These are phyloP conservation scores for Smallanthus sonchifolius DNA, from an alignment of 129 eudicot species.

Conservation along the genomic window DNA sequence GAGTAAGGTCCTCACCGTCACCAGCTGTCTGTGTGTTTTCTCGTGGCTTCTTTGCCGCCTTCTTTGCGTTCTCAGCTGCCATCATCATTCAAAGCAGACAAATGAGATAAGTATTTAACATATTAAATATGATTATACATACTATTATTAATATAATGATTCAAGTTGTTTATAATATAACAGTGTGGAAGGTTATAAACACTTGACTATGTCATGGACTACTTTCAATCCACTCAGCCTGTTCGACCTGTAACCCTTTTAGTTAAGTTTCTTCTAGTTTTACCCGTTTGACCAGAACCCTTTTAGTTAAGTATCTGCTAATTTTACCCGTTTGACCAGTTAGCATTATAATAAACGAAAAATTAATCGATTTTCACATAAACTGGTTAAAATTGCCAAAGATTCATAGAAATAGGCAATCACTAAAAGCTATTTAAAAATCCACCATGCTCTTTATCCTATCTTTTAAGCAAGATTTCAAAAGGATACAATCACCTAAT, in stretches of 20 bases:
- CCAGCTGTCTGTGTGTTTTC: slow-evolving; percentile 28
- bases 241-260: too few species aligned
- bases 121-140: not conserved
- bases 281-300: not conserved
- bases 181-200: not conserved
- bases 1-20: slow-evolving; percentile 22
- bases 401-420: not conserved
- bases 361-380: not conserved
- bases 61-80: slow-evolving; percentile 45
- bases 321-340: not conserved
- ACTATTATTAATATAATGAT: not conserved
- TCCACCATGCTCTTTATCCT: not conserved
- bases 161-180: not conserved
- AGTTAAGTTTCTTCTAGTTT: not conserved
- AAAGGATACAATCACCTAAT: not conserved
- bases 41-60: slow-evolving; percentile 44
- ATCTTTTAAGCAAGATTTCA: not conserved
- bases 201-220: not conserved
- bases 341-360: not conserved
- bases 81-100: slow-evolving; percentile 4
- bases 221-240: not conserved
- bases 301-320: not conserved
- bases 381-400: not conserved
- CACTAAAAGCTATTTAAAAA: not conserved
- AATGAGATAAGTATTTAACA: not conserved